Conservation (phyloP, 2,329 filamentous ascomycete species). For the Claviceps quebecensis region DNA sequence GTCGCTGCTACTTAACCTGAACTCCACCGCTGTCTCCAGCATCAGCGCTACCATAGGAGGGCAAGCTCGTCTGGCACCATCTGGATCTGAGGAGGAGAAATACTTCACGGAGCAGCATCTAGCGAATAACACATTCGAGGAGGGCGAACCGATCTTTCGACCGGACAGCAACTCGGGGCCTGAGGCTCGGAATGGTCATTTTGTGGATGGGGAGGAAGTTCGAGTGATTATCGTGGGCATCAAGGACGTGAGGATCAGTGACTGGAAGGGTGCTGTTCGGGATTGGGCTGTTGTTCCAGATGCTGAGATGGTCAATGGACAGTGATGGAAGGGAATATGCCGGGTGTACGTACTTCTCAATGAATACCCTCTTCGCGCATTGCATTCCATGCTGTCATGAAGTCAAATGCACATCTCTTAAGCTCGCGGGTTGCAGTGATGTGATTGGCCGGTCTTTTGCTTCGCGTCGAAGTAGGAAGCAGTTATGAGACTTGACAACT, state of each 20-base stretch:
- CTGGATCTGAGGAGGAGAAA: constrained; percentile 65
- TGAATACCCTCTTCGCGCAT: background rate
- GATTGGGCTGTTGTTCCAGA: constrained; percentile 50
- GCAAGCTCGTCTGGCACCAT: constrained; percentile 57
- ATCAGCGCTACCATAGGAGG: constrained; percentile 93
- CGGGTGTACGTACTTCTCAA: background rate
- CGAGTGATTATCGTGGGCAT: constrained; percentile 78
- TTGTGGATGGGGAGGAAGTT: constrained; percentile 71
- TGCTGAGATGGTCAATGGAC: constrained; percentile 26
- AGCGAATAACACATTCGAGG: constrained; percentile 81
- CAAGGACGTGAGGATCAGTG: constrained; percentile 72
- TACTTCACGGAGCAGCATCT: constrained; percentile 77
- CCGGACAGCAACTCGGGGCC: constrained; percentile 24
- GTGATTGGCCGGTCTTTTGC: background rate
- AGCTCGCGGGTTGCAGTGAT: background rate
- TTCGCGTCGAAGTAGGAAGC: background rate
- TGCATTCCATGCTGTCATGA: no score
- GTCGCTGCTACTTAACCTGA: constrained; percentile 74
- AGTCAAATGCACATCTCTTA: background rate
- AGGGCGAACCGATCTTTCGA: constrained; percentile 23
- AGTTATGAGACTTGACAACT: no score
- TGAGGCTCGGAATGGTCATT: constrained; percentile 46
- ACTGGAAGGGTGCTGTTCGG: constrained; percentile 87
- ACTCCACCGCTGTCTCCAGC: constrained; percentile 71
- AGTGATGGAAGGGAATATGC: constrained; percentile 1